Percentiles rank a stretch among this genome's conserved stretches.
Evolutionary conservation across 495 filamentous ascomycete genomes (phyloP).

Genomic region (Lindgomyces ingoldianus): DNA sequence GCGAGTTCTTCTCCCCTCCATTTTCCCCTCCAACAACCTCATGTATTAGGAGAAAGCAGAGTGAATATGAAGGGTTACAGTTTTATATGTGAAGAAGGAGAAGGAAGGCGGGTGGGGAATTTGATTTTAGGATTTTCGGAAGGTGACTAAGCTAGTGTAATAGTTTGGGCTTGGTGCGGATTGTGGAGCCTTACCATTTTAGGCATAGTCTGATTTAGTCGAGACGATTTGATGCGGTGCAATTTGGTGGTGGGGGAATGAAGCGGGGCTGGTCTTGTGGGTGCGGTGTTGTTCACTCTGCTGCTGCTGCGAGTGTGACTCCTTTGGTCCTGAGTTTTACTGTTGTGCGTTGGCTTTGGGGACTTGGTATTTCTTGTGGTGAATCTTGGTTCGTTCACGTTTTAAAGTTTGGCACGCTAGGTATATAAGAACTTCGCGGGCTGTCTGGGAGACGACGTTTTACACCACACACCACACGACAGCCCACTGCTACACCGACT

Average conservation of each 20-base stretch:
- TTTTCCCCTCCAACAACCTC: constrained; percentile 72
- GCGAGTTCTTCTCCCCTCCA: constrained; percentile 63
- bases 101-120: constrained; percentile 29
- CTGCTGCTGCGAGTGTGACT: constrained; percentile 2
- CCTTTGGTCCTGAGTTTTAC: neutral
- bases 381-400: neutral
- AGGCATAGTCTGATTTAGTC: neutral
- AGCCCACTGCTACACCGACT: neutral
- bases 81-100: constrained; percentile 59
- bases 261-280: neutral
- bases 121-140: too few relatives aligned
- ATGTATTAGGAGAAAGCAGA: constrained; percentile 65
- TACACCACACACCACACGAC: neutral
- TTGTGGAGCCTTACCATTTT: neutral
- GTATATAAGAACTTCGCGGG: neutral
- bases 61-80: constrained; percentile 77
- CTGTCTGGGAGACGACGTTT: too few relatives aligned
- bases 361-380: neutral
- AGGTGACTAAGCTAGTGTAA: neutral
- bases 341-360: constrained; percentile 6
- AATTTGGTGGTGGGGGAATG: neutral
- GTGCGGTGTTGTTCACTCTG: neutral
- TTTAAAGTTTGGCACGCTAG: neutral
- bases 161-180: constrained; percentile 16
- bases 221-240: neutral